Evolutionary conservation across 139 green algal genomes (phyloP), one percentile per base, ranked within the genome.

Genomic region (Eudorina sp.): DNA sequence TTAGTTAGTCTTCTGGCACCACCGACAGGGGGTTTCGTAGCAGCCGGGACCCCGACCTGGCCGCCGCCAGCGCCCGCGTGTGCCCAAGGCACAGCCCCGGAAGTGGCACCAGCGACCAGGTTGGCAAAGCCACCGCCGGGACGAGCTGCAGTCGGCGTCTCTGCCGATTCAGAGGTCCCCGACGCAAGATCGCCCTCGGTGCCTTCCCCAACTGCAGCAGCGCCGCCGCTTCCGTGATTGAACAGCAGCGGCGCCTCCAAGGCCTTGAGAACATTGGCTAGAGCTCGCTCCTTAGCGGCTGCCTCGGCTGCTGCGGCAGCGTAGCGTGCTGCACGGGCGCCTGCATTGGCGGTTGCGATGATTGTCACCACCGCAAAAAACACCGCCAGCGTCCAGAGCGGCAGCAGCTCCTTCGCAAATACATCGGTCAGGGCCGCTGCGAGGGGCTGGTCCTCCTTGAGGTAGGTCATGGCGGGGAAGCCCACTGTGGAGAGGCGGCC

Each of bases 391-490:
- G 66, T 1, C 84, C 84, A 89, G 40, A 89, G 53, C 34, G 84
- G 84, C 70, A 89, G 84, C 70, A 89, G 70, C 53, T 88, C 83
- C 23, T 72, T 11, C 13, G 38, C 83, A 46, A 88, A 81, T 23
- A 88, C 40, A 9, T 41, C 34, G 68, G 43, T 6, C 36, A 81
- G 36, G n/a, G 64, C 81, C 0, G 78, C 46, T 0, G 16, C 45
- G 31, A 68, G 64, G 38, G 19, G 1, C 62, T 78, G 38, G 11
- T 45, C 64, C 18, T 51, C 31, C 14, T n/a, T 13, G 29, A 79
- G 62, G 66, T 87, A 88, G 83, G 48, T 25, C 83, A 88, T 88
- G 34, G 83, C 83, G 43, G 83, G 66, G 68, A 88, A 88, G 48
- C 83, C 83, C 3, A 88, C 27, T 14, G 45, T 58, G n/a, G 66